Evolutionary conservation across 306 rosid genomes (phyloP), one percentile per base, ranked within the genome.

Genomic region (Leucaena leucocephala): DNA sequence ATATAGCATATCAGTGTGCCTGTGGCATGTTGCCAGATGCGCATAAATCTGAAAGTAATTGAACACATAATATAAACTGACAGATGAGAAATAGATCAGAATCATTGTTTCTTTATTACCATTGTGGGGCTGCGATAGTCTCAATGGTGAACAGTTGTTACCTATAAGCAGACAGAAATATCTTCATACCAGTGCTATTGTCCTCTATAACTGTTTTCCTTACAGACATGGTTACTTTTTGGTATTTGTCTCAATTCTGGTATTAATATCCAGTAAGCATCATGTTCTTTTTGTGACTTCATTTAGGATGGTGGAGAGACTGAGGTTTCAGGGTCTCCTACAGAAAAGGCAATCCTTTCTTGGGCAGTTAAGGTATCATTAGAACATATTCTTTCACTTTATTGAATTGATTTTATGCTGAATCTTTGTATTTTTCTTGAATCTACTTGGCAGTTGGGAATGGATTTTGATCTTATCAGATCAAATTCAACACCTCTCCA

Each of bases 241-340:
- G 52, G 38, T 21, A 58, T 17, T 70, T 17, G 80, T 43, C 82
- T 54, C 78, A 78, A 62, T 50, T 35, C 64, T 21, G 34, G 36
- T 21, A 45, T 21, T 42, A 65, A 52, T 76, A 27, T 75, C 49
- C 54, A 45, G 34, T 75, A 49, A 82, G 62, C 79, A 49, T 65
- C 67, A 59, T 79, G 73, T 68, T 68, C 15, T 43, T 27, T 80
- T 54, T 75, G 49, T 68, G 63, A 76, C 72, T 74, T 80, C 35
- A 78, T 77, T 84, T 85, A 95, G 99, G 91, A 84, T 72, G 92
- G 94, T 17, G 90, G 79, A 84, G 88, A 77, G 45, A 61, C 71
- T 57, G 99, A 95, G 93, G 79, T 87, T 42, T 58, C 98, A 49
- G 99, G 99, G 58, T 95, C 99, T 80, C 99, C 99, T 22, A 95